Evolutionary conservation across 768 basidiomycete species (phyloP).

Genomic region (Lyophyllum atratum): DNA sequence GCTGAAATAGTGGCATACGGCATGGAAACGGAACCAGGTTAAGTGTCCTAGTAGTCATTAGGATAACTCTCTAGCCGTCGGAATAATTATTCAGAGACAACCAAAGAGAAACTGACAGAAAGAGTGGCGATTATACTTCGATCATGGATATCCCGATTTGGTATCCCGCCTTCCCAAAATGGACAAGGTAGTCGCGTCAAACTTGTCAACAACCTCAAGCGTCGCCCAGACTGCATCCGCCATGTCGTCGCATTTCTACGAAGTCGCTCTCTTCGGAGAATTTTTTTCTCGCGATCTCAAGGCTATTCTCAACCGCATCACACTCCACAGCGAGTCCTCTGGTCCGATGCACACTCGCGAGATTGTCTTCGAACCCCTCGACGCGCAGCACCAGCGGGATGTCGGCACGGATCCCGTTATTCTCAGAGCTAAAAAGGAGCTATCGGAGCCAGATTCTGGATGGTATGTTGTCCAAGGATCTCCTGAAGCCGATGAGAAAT

Average conservation of each 20-base stretch:
- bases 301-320: constrained; percentile 77
- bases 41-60: neutral
- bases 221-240: neutral
- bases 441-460: constrained; percentile 59
- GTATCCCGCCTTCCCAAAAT: neutral
- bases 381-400: constrained; percentile 65
- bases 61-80: neutral
- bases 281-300: constrained; percentile 79
- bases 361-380: constrained; percentile 79
- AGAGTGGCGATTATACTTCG: no score
- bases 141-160: neutral
- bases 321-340: constrained; percentile 79
- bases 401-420: constrained; percentile 64
- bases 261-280: constrained; percentile 82
- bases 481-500: neutral
- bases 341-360: constrained; percentile 73
- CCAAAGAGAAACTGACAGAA: neutral
- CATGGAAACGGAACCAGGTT: neutral
- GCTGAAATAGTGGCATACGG: neutral
- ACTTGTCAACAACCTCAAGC: neutral
- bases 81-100: neutral
- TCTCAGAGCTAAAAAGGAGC: constrained; percentile 75
- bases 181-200: neutral
- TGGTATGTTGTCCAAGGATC: constrained; percentile 49
- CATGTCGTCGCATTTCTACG: constrained; percentile 68